phyloP scores from a whole-genome alignment of 2,329 filamentous ascomycete species.

The Aschersonia sp. region DNA sequence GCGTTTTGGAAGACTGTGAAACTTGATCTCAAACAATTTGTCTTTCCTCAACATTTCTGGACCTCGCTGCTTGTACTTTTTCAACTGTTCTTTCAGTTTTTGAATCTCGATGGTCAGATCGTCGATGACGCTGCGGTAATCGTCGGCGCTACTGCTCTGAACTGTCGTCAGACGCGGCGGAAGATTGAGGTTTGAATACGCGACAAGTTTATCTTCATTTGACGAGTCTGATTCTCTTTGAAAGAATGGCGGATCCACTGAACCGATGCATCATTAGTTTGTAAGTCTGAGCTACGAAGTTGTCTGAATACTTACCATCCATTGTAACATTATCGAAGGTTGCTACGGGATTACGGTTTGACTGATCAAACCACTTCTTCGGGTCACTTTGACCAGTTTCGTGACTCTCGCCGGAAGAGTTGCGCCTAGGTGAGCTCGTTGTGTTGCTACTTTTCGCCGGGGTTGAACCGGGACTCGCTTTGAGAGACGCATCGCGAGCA shows the following conservation, averaged over 20 bases:
- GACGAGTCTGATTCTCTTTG: constrained; percentile 38
- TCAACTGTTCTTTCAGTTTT: constrained; percentile 57
- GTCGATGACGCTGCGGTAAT: constrained; percentile 72
- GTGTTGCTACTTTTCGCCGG: constrained; percentile 7
- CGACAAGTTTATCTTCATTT: constrained; percentile 24
- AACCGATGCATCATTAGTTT: neutral
- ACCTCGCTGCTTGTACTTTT: constrained; percentile 53
- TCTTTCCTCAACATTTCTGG: constrained; percentile 56
- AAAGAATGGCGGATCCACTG: constrained; percentile 39
- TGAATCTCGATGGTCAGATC: constrained; percentile 78
- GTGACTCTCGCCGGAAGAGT: constrained; percentile 35
- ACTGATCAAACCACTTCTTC: constrained; percentile 38
- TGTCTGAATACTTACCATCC: constrained; percentile 24
- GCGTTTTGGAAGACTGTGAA: constrained; percentile 55
- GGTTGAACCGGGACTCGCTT: constrained; percentile 11
- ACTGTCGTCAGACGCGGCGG: constrained; percentile 18
- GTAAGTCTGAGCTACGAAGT: neutral
- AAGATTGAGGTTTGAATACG: constrained; percentile 9
- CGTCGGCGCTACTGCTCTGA: constrained; percentile 51
- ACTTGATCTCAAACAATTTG: constrained; percentile 69
- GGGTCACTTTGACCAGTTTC: constrained; percentile 34
- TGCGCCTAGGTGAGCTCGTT: constrained; percentile 13
- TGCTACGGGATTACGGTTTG: constrained; percentile 32
- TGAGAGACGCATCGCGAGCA: constrained; percentile 24
- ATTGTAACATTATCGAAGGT: constrained; percentile 27